phyloP scores from a whole-genome alignment of 2,329 filamentous ascomycete species.

The Xylaria sp. region DNA sequence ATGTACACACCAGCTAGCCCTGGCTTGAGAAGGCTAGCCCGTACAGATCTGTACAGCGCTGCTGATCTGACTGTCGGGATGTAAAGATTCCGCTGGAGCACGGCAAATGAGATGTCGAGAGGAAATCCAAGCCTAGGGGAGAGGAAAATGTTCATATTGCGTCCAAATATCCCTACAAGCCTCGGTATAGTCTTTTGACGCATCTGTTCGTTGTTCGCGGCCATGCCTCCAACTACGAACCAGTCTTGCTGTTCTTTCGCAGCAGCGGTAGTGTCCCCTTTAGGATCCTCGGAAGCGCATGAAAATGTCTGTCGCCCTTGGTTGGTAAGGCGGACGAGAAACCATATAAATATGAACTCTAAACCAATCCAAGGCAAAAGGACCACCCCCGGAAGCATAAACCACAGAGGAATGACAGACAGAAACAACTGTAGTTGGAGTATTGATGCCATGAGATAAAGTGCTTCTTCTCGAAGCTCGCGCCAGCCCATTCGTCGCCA shows the following conservation, averaged over 20 bases:
- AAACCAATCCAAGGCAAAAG: constrained; percentile 22
- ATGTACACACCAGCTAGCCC: constrained; percentile 41
- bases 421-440: constrained; percentile 25
- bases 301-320: constrained; percentile 8
- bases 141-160: constrained; percentile 53
- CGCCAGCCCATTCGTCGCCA: constrained; percentile 8
- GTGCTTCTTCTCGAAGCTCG: constrained; percentile 7
- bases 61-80: constrained; percentile 36
- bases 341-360: constrained; percentile 18
- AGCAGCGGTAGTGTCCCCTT: background rate
- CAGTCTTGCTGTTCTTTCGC: constrained; percentile 15
- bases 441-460: constrained; percentile 23
- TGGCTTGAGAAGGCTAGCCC: constrained; percentile 40
- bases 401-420: constrained; percentile 20
- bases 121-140: constrained; percentile 54
- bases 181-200: constrained; percentile 37
- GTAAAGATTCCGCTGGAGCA: constrained; percentile 38
- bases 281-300: background rate
- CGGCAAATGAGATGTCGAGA: constrained; percentile 51
- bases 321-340: constrained; percentile 22
- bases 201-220: constrained; percentile 24
- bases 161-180: constrained; percentile 41
- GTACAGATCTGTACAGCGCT: constrained; percentile 41
- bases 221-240: constrained; percentile 24
- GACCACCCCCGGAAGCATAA: constrained; percentile 23